Conservation (phyloP, 2,329 filamentous ascomycete species). For the Diaporthe helianthi region DNA sequence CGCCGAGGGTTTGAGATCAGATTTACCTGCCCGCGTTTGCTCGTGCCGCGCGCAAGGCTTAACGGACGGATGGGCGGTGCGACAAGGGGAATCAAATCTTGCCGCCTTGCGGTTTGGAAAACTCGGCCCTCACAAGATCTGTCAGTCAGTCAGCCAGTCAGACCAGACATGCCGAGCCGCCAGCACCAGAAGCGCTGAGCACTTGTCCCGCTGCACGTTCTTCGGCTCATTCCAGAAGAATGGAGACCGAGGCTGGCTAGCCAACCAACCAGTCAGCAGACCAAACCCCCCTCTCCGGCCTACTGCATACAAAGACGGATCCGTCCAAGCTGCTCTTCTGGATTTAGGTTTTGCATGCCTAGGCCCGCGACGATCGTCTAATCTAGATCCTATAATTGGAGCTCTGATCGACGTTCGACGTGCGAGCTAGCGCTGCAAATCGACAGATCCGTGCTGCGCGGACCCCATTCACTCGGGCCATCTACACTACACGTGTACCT, state of each 20-base stretch:
- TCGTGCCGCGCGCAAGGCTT: background rate
- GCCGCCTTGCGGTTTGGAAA: conserved; percentile 11
- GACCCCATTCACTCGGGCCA: background rate
- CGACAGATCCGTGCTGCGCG: conserved; percentile 17
- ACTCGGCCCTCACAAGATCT: background rate
- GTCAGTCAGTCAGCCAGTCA: conserved; percentile 9
- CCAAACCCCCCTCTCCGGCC: background rate
- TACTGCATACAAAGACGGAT: conserved; percentile 22
- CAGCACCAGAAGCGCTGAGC: conserved; percentile 17
- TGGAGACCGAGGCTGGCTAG: background rate
- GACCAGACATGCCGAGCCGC: conserved; percentile 3
- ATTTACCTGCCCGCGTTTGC: conserved; percentile 25
- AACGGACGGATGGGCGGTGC: background rate
- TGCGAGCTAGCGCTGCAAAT: conserved; percentile 25
- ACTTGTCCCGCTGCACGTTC: conserved; percentile 2
- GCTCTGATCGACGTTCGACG: conserved; percentile 24
- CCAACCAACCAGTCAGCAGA: background rate
- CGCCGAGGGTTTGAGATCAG: conserved; percentile 31
- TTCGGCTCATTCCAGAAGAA: conserved; percentile 22
- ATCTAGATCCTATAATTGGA: conserved; percentile 28
- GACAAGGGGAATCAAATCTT: conserved; percentile 12
- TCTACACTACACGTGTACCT: background rate
- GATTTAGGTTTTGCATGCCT: conserved; percentile 10
- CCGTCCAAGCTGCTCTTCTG: conserved; percentile 22
- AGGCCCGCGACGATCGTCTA: conserved; percentile 26